A percentile compares a stretch with the other conserved stretches of the same genome.
These are phyloP conservation scores for Phytophthora fragariaefolia DNA, from an alignment of 352 stramenopile genomes.

Conservation along the genomic window DNA sequence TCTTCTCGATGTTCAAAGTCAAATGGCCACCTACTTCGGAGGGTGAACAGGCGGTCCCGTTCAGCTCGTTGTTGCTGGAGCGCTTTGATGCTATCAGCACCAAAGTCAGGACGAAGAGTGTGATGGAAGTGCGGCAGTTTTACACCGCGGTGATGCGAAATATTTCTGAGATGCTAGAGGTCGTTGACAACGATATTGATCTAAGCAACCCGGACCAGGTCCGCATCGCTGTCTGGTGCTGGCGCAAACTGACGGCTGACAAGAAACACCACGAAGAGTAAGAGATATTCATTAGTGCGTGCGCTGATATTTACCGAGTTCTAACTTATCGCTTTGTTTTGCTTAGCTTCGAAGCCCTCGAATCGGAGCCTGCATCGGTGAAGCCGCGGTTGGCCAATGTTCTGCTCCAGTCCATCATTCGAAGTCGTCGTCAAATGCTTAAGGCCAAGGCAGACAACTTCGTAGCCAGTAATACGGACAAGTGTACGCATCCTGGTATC, in stretches of 20 bases:
- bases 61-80: constrained; percentile 56
- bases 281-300: constrained; percentile 7
- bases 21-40: constrained; percentile 57
- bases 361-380: constrained; percentile 25
- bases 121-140: constrained; percentile 66
- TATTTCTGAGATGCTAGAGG: constrained; percentile 51
- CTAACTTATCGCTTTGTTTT: constrained; percentile 22
- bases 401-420: constrained; percentile 72
- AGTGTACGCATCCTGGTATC: constrained; percentile 13
- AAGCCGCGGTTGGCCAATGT: constrained; percentile 51
- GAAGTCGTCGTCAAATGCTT: constrained; percentile 78
- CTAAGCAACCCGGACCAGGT: constrained; percentile 70
- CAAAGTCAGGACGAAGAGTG: constrained; percentile 66
- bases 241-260: constrained; percentile 64
- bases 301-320: background rate
- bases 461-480: constrained; percentile 9
- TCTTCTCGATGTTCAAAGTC: constrained; percentile 73
- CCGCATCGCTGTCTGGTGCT: constrained; percentile 79
- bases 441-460: constrained; percentile 58
- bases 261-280: constrained; percentile 50
- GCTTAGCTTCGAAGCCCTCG: constrained; percentile 48
- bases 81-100: constrained; percentile 70
- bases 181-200: constrained; percentile 65
- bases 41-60: constrained; percentile 23
- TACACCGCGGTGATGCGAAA: constrained; percentile 60